phyloP scores from a whole-genome alignment of 352 stramenopile species.

The Globisporangium cederbergense region DNA sequence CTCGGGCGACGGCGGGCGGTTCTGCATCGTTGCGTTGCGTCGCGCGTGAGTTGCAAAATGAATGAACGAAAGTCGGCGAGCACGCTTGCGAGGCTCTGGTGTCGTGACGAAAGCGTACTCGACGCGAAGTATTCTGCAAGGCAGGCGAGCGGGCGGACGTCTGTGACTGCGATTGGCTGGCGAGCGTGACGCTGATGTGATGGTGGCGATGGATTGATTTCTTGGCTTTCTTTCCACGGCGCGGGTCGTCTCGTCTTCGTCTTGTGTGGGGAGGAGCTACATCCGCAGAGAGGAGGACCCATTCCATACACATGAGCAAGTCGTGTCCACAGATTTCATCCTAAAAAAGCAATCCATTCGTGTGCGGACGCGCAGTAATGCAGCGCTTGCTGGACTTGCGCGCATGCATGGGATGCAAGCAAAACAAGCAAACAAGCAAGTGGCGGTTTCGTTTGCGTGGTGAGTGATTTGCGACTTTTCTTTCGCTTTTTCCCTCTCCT shows the following conservation, averaged over 20 bases:
- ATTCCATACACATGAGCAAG: neutral
- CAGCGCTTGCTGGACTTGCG: neutral
- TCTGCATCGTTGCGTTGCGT: conserved; percentile 1
- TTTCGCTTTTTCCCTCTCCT: neutral
- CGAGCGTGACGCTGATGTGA: neutral
- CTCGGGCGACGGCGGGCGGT: conserved; percentile 2
- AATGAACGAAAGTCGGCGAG: neutral
- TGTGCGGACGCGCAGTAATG: conserved; percentile 6
- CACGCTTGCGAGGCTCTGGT: neutral
- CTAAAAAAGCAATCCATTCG: conserved; percentile 2
- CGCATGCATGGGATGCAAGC: neutral
- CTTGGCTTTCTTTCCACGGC: conserved; percentile 1
- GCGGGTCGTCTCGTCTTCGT: neutral
- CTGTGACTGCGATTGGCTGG: neutral
- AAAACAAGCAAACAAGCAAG: conserved; percentile 1
- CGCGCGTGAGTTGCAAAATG: neutral
- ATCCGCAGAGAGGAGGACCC: neutral
- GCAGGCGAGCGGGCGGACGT: too few relatives aligned
- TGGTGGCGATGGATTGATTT: neutral
- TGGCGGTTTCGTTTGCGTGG: conserved; percentile 4
- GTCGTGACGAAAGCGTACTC: neutral
- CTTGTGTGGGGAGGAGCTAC: neutral
- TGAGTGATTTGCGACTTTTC: neutral
- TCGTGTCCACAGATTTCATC: neutral
- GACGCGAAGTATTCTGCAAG: too few relatives aligned